Conservation (phyloP, 83 land plant genomes). For the Picea abies region DNA sequence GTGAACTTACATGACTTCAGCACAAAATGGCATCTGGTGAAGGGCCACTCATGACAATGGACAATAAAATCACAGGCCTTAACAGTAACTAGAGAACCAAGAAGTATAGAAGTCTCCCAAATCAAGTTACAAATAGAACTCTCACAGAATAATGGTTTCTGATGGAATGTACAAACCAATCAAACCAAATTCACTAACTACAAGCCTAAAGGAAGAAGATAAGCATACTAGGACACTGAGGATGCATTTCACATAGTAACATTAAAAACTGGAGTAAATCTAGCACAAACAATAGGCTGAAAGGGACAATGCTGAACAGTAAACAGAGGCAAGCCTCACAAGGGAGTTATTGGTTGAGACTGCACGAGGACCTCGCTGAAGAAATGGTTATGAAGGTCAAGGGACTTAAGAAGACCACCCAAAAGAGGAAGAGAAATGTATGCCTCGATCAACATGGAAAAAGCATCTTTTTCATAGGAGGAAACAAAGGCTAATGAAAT, state of each 20-base stretch:
- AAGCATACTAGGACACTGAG: background rate
- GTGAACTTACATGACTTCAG: background rate
- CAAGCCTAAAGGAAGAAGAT: background rate
- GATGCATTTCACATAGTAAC: background rate
- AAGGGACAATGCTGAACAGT: background rate
- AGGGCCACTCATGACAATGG: constrained; percentile 9
- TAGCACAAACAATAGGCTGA: constrained; percentile 9
- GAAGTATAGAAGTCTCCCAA: background rate
- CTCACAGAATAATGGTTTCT: constrained; percentile 3
- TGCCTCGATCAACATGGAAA: too few species aligned
- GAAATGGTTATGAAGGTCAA: too few species aligned
- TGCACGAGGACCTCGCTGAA: too few species aligned
- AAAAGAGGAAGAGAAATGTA: too few species aligned
- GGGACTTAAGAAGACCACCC: too few species aligned
- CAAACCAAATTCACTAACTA: constrained; percentile 8
- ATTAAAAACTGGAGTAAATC: background rate
- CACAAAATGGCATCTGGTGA: constrained; percentile 5
- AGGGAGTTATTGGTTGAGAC: too few species aligned
- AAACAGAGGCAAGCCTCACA: background rate
- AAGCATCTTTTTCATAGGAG: too few species aligned
- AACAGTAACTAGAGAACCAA: constrained; percentile 14
- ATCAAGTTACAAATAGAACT: background rate
- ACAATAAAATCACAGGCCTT: constrained; percentile 8
- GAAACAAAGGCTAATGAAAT: too few species aligned
- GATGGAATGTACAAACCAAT: constrained; percentile 12